Evolutionary conservation across 1,284 basidiomycete species (phyloP), one percentile per base, ranked within the genome.

Genomic region (Ceratobasidium sp.): DNA sequence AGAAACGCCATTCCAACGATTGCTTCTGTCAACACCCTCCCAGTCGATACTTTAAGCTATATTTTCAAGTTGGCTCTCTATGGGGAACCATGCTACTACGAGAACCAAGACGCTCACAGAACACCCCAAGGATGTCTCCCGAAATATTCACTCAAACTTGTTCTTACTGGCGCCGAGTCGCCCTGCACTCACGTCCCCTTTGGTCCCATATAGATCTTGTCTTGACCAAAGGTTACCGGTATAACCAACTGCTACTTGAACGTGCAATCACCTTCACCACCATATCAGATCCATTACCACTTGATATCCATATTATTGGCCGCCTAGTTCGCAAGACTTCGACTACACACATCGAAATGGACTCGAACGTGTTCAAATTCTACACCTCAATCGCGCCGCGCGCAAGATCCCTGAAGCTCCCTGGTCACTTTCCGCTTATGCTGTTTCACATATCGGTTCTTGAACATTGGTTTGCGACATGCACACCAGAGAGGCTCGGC

Each of bases 191-290:
- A n/a, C 20, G 40, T 35, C 5, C 43, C n/a, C 57, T 60, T 13
- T 60, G 57, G 57, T 47, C 43, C 8, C 20, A 45, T 45, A 47
- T 60, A 7, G 6, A 60, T 29, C 43, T 60, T 3, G 17, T 17
- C 7, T 40, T 40, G 8, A 17, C 17, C 38, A 40, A 40, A 8
- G 38, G 38, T 7, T 40, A 8, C 17, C 8, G 7, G 7, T 8
- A 40, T 17, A 40, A 40, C 8, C 7, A 40, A 7, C 38, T 40
- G 7, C 17, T 40, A 17, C 8, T 17, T 40, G n/a, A n/a, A n/a
- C 38, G 38, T 8, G 38, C 38, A 7, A 40, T 7, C 8, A 17
- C 17, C 38, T 40, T 40, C 17, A 17, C 17, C 8, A 17, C 38
- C 17, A 7, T 7, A 40, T 7, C 38, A 40, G 38, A 17, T 17